A percentile compares a stretch with the other conserved stretches of the same genome.
Evolutionary conservation across 2,329 filamentous ascomycete genomes (phyloP).

Genomic region (Xylariaceae sp.): DNA sequence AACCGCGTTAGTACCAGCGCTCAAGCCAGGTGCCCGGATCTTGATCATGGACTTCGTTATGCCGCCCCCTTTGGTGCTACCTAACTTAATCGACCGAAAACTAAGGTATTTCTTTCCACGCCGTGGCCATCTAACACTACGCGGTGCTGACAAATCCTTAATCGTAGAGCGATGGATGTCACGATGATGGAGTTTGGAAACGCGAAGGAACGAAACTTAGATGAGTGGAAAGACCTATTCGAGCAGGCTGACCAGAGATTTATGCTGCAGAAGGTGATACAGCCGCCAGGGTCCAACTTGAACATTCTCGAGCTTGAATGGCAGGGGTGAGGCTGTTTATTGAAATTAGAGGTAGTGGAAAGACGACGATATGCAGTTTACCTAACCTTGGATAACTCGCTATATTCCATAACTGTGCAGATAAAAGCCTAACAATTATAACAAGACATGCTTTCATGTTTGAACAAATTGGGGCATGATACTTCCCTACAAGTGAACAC

Average conservation of each 20-base stretch:
- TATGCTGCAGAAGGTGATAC: not conserved
- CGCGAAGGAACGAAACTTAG: constrained; percentile 20
- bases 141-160: not conserved
- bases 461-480: too few relatives aligned
- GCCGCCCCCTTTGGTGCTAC: not conserved
- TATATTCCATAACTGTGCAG: too few relatives aligned
- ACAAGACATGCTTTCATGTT: too few relatives aligned
- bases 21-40: constrained; percentile 46
- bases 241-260: constrained; percentile 45
- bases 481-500: too few relatives aligned
- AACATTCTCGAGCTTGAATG: constrained; percentile 4
- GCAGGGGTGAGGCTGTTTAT: not conserved
- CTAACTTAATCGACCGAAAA: constrained; percentile 16
- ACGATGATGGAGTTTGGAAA: constrained; percentile 28
- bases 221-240: constrained; percentile 46
- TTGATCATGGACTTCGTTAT: constrained; percentile 28
- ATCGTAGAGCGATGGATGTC: constrained; percentile 18
- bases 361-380: too few relatives aligned
- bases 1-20: constrained; percentile 45
- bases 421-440: too few relatives aligned
- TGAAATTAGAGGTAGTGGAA: too few relatives aligned
- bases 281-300: constrained; percentile 8
- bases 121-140: constrained; percentile 21
- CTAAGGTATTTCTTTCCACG: constrained; percentile 14
- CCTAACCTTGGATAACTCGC: too few relatives aligned